Conservation (phyloP, 208 protist species). For the Strigomonas culicis region DNA sequence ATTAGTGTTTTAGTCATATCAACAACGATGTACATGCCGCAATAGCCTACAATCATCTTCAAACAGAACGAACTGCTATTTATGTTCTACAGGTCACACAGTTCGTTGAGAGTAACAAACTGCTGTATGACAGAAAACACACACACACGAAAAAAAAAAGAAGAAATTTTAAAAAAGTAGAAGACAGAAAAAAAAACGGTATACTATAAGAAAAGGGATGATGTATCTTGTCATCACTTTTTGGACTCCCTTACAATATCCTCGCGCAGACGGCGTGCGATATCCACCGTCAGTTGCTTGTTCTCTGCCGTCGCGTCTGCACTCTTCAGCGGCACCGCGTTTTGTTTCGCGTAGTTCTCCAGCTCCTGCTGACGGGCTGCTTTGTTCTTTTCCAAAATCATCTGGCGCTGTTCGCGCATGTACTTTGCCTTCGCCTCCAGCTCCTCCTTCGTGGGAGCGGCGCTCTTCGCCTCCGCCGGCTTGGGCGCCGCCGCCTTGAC, state of each 20-base stretch:
- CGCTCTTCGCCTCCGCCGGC: not conserved
- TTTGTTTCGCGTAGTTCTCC: slow-evolving; percentile 47
- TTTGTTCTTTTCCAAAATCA: slow-evolving; percentile 73
- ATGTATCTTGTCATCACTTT: slow-evolving; percentile 19
- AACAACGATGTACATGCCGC: too few species aligned
- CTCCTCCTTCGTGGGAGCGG: slow-evolving; percentile 51
- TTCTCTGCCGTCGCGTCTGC: slow-evolving; percentile 18
- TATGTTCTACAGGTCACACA: too few species aligned
- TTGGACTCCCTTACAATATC: slow-evolving; percentile 68
- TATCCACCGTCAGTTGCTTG: slow-evolving; percentile 73
- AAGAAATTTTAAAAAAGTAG: not conserved
- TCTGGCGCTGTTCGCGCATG: slow-evolving; percentile 83
- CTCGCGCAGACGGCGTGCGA: slow-evolving; percentile 77
- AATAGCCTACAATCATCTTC: too few species aligned
- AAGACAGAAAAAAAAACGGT: slow-evolving; percentile 9
- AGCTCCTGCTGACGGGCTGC: slow-evolving; percentile 69
- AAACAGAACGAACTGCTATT: slow-evolving; percentile 1
- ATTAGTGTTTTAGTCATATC: too few species aligned
- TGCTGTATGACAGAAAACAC: not conserved
- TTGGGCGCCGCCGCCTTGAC: not conserved
- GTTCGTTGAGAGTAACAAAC: not conserved
- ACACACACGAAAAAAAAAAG: slow-evolving; percentile 5
- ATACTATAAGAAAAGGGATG: not conserved
- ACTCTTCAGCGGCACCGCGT: slow-evolving; percentile 10
- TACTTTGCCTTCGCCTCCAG: slow-evolving; percentile 66